Evolutionary conservation across 2,329 filamentous ascomycete species (phyloP), one percentile per base, ranked within the genome.

Genomic region (Alternaria gansuensis): DNA sequence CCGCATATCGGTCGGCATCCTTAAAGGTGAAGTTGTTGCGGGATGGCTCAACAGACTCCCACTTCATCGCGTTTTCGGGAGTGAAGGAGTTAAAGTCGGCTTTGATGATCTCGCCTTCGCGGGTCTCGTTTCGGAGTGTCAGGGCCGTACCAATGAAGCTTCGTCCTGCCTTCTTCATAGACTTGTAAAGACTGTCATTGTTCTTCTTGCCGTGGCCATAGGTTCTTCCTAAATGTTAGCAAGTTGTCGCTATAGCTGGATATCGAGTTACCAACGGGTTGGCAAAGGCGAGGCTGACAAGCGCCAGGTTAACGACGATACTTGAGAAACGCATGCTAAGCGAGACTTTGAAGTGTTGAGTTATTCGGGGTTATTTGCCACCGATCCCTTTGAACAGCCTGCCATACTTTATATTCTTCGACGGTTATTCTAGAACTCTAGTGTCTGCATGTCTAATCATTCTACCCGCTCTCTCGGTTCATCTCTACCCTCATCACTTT

Each of bases 21-120:
- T 64, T 65, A 44, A 76, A 79, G n/a, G 73, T 76, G 64, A 80
- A 80, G 52, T 73, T 74, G 59, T 70, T 69, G 2, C 72, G 76
- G 8, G 69, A 68, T 3, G 77, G 74, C 65, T 80, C 75, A 3
- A 69, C 77, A 5, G 67, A 68, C 40, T 79, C 76, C 73, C 76
- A 80, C 63, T 80, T 70, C 62, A 65, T 62, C 11, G 63, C 52
- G 39, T 66, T 67, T 34, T 69, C 67, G 2, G 64, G 66, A 2
- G 67, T 71, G 50, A 72, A 67, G 13, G 70, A 67, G 60, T 72
- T 73, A 67, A 73, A 73, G n/a, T 73, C 66, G 40, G 68, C 61
- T 28, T 66, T 58, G 31, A 73, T 62, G 44, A 72, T 69, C 41
- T 68, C 59, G n/a, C 55, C 46, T 59, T 73, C 70, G 28, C 59